Percentiles rank a stretch among this genome's conserved stretches.
phyloP scores from a whole-genome alignment of 2,329 filamentous ascomycete genomes.

The Domatiomyces catenatus region DNA sequence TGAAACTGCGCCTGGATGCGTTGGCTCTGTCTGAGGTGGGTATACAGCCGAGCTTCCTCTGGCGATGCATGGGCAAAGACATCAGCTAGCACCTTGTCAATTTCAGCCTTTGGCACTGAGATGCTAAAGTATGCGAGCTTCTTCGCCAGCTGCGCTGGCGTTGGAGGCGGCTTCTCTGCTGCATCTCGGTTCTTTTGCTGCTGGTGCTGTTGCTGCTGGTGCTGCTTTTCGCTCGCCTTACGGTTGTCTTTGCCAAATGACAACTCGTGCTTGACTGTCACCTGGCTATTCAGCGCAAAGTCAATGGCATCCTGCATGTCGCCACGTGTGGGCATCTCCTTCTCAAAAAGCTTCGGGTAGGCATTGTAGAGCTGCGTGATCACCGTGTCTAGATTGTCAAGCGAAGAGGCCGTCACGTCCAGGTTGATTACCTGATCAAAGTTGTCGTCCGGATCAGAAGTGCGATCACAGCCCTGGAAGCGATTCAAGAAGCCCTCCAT shows the following conservation, averaged over 20 bases:
- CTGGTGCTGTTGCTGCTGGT: constrained; percentile 15
- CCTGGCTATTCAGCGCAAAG: constrained; percentile 54
- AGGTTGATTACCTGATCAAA: constrained; percentile 81
- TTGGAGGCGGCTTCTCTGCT: constrained; percentile 6
- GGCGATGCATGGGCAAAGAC: constrained; percentile 47
- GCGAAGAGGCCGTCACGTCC: constrained; percentile 60
- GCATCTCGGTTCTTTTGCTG: constrained; percentile 4
- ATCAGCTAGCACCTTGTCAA: constrained; percentile 48
- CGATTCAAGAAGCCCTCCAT: constrained; percentile 88
- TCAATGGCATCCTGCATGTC: constrained; percentile 69
- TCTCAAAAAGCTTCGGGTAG: constrained; percentile 61
- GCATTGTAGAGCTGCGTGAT: constrained; percentile 55
- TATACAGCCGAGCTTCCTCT: constrained; percentile 52
- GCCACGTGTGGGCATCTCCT: constrained; percentile 50
- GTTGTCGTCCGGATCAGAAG: constrained; percentile 54
- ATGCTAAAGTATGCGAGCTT: constrained; percentile 53
- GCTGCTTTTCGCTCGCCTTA: constrained; percentile 15
- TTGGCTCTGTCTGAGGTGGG: constrained; percentile 53
- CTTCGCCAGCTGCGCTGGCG: constrained; percentile 17
- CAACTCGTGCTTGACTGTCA: constrained; percentile 60
- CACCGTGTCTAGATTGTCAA: constrained; percentile 69
- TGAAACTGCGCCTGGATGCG: constrained; percentile 80
- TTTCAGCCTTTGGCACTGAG: constrained; percentile 35
- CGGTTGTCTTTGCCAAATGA: constrained; percentile 38
- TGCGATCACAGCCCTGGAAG: constrained; percentile 61